Base-by-base conservation (phyloP, 1,139 yeast genomes). In the Zygoascus hellenicus region DNA sequence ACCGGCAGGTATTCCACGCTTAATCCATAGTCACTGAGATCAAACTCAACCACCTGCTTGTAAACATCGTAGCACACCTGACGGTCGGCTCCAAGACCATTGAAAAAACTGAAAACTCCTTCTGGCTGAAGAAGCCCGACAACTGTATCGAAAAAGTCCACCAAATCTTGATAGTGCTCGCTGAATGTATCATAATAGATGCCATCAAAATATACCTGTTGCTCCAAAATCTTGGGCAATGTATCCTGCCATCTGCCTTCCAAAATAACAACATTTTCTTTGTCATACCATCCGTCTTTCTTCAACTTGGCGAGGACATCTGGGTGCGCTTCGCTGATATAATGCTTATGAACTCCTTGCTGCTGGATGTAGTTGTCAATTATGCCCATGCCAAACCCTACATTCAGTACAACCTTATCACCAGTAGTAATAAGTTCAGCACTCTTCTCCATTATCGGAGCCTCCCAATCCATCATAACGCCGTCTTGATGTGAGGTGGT, bases 401-500 rank as follows among this genome's bases (percentile, higher is more conserved):
- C 86, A 59, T 90, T 90, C 43, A 90, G 69, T 2, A 90, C 78
- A 9, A 78, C 67, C 33, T 73, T 76, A 4, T 63, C 64, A 5
- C 61, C 62, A n/a, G 32, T 16, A 31, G 46, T 44, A 19, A 54
- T 50, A 58, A 64, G 1, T 51, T 62, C 32, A 49, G 95, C 83
- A 1, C 95, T 95, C 17, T 81, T 71, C 51, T 74, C 70, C 97
- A 90, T 90, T 48, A 90, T 73, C 28, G 80, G 79, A 3, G 80
- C 75, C 64, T 90, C 97, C 97, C 97, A 90, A 56, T 84, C 83
- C 97, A 90, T 90, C 97, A 90, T 90, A 2, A 90, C 97, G 26
- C 97, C 97, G 59, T 90, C 97, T 43, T 80, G 75, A 50, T 81
- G 73, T 29, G 77, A 80, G 51, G 78, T 74, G 1, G 97, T 90